Evolutionary conservation across 345 rosid species (phyloP), one percentile per base, ranked within the genome.

Genomic region (Eutrema japonicum): DNA sequence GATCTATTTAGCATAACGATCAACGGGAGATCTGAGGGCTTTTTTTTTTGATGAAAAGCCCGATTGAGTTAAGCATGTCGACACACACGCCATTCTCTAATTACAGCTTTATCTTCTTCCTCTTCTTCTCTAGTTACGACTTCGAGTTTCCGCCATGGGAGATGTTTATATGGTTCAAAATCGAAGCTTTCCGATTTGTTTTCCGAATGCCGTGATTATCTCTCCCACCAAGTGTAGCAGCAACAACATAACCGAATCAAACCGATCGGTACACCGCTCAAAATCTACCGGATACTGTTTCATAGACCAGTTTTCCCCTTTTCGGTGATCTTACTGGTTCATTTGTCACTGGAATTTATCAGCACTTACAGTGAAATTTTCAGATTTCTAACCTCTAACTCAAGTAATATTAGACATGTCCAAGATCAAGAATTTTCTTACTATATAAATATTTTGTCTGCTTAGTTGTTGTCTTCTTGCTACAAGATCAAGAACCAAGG

Each of bases 71-170:
- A 91, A 82, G 82, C 93, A 83, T 10, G 88, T 71, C 4, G 92
- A 89, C 5, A 89, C 82, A 30, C 81, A 84, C 3, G 87, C 88
- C 93, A 89, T 92, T 57, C 50, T 60, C 57, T 41, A 59, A 37
- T 35, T 30, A 43, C 16, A 69, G 22, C 68, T 66, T 26, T 5
- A 32, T 41, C 41, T 12, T 66, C 55, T 41, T 59, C 55, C 6
- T 56, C 72, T 54, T 29, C 71, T 43, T 54, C 52, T 52, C 55
- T 76, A 70, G 61, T 30, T 29, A 68, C 4, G 54, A 43, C 4
- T 60, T 68, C 38, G 59, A 54, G 10, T 38, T 69, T 76, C 47
- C 79, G 45, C 71, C 79, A 76, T 70, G 71, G 71, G n/a, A 76
- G 75, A 64, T 29, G 64, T 54, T 70, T 76, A 29, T 60, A 68